A percentile compares a stretch with the other conserved stretches of the same genome.
These are phyloP conservation scores for Benincasa hispida DNA, from an alignment of 306 rosid genomes.

Conservation along the genomic window DNA sequence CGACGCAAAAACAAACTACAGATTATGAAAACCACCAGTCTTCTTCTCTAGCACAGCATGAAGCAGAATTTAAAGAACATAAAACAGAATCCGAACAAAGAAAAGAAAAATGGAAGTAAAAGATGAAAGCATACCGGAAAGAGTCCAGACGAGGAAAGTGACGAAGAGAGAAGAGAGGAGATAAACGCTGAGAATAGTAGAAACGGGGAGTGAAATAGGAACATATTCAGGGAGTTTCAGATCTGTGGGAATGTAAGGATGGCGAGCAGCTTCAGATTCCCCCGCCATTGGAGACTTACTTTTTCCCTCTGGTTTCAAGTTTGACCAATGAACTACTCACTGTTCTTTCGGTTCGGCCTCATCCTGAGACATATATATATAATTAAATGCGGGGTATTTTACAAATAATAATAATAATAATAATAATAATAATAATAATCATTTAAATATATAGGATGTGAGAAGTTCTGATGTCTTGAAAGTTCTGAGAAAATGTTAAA, in stretches of 20 bases:
- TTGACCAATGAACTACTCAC: neutral
- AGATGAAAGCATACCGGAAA: slow-evolving; percentile 36
- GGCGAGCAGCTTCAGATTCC: slow-evolving; percentile 7
- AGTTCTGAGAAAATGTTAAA: no score
- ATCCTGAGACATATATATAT: no score
- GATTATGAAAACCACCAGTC: neutral
- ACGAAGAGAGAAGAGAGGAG: slow-evolving; percentile 28
- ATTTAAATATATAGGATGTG: no score
- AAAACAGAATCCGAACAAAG: neutral
- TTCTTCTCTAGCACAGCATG: neutral
- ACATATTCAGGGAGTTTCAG: slow-evolving; percentile 47
- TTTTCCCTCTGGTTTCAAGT: neutral
- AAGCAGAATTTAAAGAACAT: neutral
- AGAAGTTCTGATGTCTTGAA: no score
- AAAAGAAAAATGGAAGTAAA: neutral
- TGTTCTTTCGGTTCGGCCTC: neutral
- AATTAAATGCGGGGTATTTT: no score
- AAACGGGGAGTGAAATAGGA: slow-evolving; percentile 39
- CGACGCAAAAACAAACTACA: neutral
- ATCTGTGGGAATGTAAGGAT: slow-evolving; percentile 59
- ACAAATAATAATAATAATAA: no score
- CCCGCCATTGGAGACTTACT: neutral
- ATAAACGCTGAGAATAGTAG: slow-evolving; percentile 34
- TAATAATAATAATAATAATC: no score
- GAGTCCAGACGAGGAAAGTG: slow-evolving; percentile 33